Evolutionary conservation across 1,139 yeast species (phyloP), one percentile per base, ranked within the genome.

Genomic region (Waltiozyma sp.): DNA sequence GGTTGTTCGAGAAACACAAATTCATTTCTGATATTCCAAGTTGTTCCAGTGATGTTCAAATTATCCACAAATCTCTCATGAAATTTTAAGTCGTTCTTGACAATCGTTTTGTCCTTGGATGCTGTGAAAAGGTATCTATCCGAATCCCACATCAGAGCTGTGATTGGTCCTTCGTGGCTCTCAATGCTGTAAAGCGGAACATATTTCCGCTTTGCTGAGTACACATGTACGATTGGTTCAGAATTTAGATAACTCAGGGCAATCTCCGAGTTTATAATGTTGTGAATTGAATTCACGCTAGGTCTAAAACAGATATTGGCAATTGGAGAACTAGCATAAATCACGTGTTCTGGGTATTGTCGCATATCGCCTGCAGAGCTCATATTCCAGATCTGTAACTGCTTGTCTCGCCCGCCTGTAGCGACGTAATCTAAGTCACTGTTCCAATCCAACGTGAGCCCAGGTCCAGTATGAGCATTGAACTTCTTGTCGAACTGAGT

Each of bases 361-460:
- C 61, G 54, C 1, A 59, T 44, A 14, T 58, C 61, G 37, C 44
- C 51, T 9, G 14, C 23, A 3, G 57, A 48, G 35, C 54, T 54
- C 70, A 77, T 65, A 56, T 83, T 83, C 89, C 95, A 87, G 1
- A 85, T 75, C 50, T 86, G 87, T 38, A 86, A 70, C 50, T 80
- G 81, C 49, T 78, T 85, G 62, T 91, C 99, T 53, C 96, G 70
- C 11, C 98, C 98, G 18, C 97, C 97, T 13, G 96, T 86, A 2
- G 82, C 80, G 16, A 91, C 75, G 54, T 80, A 85, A 50, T 88
- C 95, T 37, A 73, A 64, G 40, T 79, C 82, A 0, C 95, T 94
- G 56, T 89, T 96, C 77, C 95, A 88, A 56, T 86, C 88, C 10
- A 91, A 63, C 2, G 95, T 77, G 19, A 89, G 67, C 0, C 95